Evolutionary conservation across 306 rosid genomes (phyloP).

Genomic region (Cucurbita pepo): DNA sequence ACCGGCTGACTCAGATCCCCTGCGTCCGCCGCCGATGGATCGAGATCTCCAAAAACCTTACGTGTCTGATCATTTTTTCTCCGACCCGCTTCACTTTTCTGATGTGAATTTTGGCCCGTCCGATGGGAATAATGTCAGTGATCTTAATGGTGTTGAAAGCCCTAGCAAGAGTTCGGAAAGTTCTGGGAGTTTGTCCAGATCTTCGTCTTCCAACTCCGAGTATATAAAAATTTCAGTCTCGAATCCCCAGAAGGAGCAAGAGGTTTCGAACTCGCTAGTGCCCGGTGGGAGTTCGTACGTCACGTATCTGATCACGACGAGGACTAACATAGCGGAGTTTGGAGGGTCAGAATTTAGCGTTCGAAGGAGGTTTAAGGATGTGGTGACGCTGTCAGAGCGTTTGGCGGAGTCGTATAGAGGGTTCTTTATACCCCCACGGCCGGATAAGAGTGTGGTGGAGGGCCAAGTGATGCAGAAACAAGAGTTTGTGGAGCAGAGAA

Average conservation of each 20-base stretch:
- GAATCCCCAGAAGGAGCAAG: conserved; percentile 79
- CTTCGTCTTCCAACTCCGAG: conserved; percentile 36
- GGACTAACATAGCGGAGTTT: conserved; percentile 48
- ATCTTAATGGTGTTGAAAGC: conserved; percentile 36
- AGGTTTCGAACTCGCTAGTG: conserved; percentile 53
- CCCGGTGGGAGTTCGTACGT: conserved; percentile 50
- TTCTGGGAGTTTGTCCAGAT: conserved; percentile 27
- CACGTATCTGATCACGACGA: conserved; percentile 61
- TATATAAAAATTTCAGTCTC: conserved; percentile 49
- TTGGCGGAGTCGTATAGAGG: conserved; percentile 74
- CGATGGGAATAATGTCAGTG: conserved; percentile 29
- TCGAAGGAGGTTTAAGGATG: conserved; percentile 72
- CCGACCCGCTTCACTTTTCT: conserved; percentile 58
- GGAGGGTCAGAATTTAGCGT: conserved; percentile 56
- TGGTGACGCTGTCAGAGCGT: conserved; percentile 71
- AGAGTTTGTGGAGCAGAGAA: conserved; percentile 92
- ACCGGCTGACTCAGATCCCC: conserved; percentile 24
- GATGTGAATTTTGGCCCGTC: conserved; percentile 58
- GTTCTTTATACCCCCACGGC: conserved; percentile 63
- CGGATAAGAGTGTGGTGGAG: conserved; percentile 90
- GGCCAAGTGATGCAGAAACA: conserved; percentile 93
- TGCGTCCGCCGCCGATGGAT: conserved; percentile 29
- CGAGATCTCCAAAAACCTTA: conserved; percentile 26
- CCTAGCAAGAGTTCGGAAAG: conserved; percentile 29
- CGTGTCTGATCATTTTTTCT: conserved; percentile 22